Base-by-base conservation (phyloP, 2,329 filamentous ascomycete species). In the Ophiostoma populinum region DNA sequence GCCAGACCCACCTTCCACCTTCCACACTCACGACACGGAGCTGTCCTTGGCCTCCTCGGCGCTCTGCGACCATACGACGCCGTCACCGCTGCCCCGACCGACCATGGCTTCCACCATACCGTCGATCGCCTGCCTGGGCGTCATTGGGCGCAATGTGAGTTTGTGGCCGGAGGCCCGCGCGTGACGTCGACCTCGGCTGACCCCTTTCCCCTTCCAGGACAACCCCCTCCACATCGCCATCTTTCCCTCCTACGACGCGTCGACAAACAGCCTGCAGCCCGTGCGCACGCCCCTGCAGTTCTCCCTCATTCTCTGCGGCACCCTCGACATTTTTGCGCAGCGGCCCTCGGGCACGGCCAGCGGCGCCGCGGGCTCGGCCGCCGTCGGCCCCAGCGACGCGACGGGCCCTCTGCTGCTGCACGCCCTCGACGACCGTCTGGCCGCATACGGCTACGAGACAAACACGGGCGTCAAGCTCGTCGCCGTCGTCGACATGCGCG, bases 381-480 rank as follows among this genome's bases (percentile, higher is more conserved):
- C 34, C 19, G 80, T 82, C 34, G 85, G 90, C 47, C 87, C 95
- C 53, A 43, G 40, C 32, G 42, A 45, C 12, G 37, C 43, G 12
- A 29, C 38, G 12, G 43, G 41, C 31, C 77, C 90, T 45, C 87
- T 90, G 20, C 70, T 95, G 10, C 67, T 98, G 34, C 87, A 95
- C 58, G 85, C 86, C 40, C 67, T 95, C 40, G 90, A 95, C 59
- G 87, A 98, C 59, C 72, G 86, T 18, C 67, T 95, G 31, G 85
- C 86, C 24, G 80, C 85, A 45, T 98, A 95, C 60, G 90, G 90
- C 48, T 94, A 82, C 73, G 71, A 95, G 56, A 94, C 90, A 38
- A 95, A 93, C 56, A 95, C 90, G 18, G 85, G 85, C 26, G 74
- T 93, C 43, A 86, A 87, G 52, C 75, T 98, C 50, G 75, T 95